Percentiles rank a stretch among this genome's conserved stretches.
Conservation (phyloP, 2,329 filamentous ascomycete species). For the Xylaria sp. region DNA sequence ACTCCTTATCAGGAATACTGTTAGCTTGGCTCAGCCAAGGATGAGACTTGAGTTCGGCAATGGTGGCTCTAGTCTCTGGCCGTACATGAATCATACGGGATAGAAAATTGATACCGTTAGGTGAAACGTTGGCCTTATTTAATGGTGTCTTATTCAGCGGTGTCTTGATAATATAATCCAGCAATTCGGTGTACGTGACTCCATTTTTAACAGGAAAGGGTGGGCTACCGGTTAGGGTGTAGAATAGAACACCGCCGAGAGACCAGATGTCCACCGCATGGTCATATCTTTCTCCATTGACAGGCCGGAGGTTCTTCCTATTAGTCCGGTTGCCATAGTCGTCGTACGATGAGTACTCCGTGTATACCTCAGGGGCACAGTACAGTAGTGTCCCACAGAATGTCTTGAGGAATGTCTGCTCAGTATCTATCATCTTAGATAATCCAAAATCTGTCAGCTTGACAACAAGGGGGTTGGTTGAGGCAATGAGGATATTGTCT, state of each 20-base stretch:
- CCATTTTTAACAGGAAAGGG: constrained; percentile 85
- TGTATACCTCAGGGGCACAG: constrained; percentile 96
- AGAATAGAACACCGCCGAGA: constrained; percentile 90
- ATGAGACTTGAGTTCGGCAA: constrained; percentile 75
- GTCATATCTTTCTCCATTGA: constrained; percentile 76
- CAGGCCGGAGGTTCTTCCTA: constrained; percentile 69
- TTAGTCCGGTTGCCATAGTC: constrained; percentile 72
- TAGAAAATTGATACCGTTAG: constrained; percentile 78
- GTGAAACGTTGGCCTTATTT: constrained; percentile 67
- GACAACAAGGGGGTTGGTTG: constrained; percentile 77
- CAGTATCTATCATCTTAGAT: constrained; percentile 91
- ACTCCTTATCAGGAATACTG: constrained; percentile 70
- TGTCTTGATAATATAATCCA: constrained; percentile 86
- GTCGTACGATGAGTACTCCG: constrained; percentile 75
- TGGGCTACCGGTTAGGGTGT: constrained; percentile 79
- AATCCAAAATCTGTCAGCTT: constrained; percentile 97
- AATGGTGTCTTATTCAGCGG: constrained; percentile 75
- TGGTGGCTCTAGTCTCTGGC: constrained; percentile 79
- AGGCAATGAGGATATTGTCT: constrained; percentile 91
- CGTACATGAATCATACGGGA: constrained; percentile 83
- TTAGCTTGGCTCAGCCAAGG: constrained; percentile 74
- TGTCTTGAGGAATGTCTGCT: constrained; percentile 92
- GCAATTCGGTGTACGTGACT: constrained; percentile 80
- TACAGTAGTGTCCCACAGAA: constrained; percentile 97
- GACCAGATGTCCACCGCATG: constrained; percentile 98